A percentile compares a stretch with the other conserved stretches of the same genome.
These are phyloP conservation scores for Ophiocordyceps camponoti-saundersi DNA, from an alignment of 2,329 filamentous ascomycete genomes.

Conservation along the genomic window DNA sequence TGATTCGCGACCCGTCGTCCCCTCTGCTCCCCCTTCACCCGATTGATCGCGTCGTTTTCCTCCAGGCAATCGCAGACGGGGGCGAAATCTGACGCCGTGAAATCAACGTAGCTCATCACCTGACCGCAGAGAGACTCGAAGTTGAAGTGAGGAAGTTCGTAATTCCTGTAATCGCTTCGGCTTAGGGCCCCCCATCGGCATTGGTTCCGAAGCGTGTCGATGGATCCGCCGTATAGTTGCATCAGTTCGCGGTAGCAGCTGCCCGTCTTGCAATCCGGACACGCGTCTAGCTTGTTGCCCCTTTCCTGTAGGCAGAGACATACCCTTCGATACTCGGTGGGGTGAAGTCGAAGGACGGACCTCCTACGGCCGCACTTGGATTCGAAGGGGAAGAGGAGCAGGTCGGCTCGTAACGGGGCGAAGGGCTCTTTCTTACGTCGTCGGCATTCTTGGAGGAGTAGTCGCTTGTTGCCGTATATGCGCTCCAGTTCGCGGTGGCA, in stretches of 20 bases:
- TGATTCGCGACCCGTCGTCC: too few relatives aligned
- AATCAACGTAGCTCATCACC: neutral
- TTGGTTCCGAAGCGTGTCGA: neutral
- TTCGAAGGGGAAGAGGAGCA: neutral
- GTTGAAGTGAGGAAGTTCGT: neutral
- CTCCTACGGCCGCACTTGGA: neutral
- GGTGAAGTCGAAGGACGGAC: neutral
- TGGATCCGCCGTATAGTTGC: neutral
- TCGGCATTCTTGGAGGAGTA: neutral
- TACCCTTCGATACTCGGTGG: neutral
- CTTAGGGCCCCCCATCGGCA: neutral
- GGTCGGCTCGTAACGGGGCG: neutral
- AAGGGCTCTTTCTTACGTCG: neutral
- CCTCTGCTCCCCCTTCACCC: neutral
- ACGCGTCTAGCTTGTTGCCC: neutral
- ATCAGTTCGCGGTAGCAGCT: neutral
- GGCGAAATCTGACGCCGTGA: neutral
- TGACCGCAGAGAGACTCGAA: neutral
- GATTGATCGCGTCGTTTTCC: neutral
- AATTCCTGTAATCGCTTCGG: neutral
- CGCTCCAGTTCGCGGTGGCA: neutral
- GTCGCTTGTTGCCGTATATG: neutral
- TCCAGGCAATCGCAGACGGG: neutral
- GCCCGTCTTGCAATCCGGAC: neutral
- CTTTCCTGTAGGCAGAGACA: neutral